phyloP scores from a whole-genome alignment of 2,329 filamentous ascomycete genomes.

The Stagonosporopsis chrysanthemi region DNA sequence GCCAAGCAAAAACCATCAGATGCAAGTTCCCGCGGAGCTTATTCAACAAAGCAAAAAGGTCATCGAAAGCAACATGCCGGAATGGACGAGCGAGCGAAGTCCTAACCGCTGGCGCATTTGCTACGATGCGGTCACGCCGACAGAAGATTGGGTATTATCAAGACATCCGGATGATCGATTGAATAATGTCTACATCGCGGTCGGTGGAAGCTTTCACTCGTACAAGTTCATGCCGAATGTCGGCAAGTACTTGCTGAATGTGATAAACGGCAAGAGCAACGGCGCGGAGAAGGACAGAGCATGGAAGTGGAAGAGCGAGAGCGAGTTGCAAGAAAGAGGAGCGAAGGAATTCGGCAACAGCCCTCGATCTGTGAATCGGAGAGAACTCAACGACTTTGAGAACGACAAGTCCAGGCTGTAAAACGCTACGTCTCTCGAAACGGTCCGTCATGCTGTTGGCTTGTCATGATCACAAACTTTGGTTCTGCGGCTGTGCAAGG shows the following conservation, averaged over 20 bases:
- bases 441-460: not conserved
- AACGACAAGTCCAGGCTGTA: conserved; percentile 7
- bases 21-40: conserved; percentile 51
- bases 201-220: conserved; percentile 68
- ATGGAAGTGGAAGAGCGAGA: conserved; percentile 47
- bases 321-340: conserved; percentile 23
- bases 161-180: conserved; percentile 58
- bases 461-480: not conserved
- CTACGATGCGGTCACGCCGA: conserved; percentile 69
- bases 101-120: conserved; percentile 58
- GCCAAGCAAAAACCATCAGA: conserved; percentile 57
- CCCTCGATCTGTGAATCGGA: conserved; percentile 14
- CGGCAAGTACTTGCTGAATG: conserved; percentile 64
- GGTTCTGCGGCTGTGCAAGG: not conserved
- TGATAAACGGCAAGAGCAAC: conserved; percentile 45
- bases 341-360: conserved; percentile 33
- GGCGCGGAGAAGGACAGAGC: conserved; percentile 46
- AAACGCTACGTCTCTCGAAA: no score
- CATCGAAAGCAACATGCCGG: conserved; percentile 39
- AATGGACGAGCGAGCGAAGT: conserved; percentile 41
- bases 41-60: conserved; percentile 52
- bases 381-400: conserved; percentile 26
- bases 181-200: conserved; percentile 65
- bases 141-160: conserved; percentile 68
- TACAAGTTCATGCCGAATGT: conserved; percentile 72